phyloP scores from a whole-genome alignment of 345 rosid species.

The Nephelium lappaceum region DNA sequence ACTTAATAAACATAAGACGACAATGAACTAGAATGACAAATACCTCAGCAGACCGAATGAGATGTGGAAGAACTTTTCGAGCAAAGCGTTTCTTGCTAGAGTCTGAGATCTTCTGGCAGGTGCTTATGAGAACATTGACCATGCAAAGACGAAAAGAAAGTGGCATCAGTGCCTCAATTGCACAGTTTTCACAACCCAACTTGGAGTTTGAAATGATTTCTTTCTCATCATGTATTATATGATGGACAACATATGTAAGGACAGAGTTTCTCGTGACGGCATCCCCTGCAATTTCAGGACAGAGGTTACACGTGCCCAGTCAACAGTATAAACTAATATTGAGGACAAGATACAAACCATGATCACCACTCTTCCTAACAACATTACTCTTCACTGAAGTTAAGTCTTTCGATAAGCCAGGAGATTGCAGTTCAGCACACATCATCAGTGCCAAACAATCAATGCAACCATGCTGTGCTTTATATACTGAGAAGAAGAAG shows the following conservation, averaged over 20 bases:
- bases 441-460: conserved; percentile 85
- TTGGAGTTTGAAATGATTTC: conserved; percentile 27
- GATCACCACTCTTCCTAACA: conserved; percentile 30
- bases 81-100: conserved; percentile 59
- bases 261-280: conserved; percentile 35
- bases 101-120: conserved; percentile 73
- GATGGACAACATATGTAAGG: conserved; percentile 51
- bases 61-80: conserved; percentile 51
- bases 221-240: conserved; percentile 44
- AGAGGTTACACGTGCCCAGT: conserved; percentile 19
- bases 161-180: conserved; percentile 31
- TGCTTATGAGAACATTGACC: conserved; percentile 90
- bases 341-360: conserved; percentile 35
- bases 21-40: conserved; percentile 6
- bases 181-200: conserved; percentile 27
- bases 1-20: neutral
- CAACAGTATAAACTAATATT: conserved; percentile 9
- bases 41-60: conserved; percentile 67
- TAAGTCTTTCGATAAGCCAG: conserved; percentile 36
- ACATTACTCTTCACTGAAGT: conserved; percentile 24
- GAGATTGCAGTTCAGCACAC: conserved; percentile 71
- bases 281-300: conserved; percentile 45
- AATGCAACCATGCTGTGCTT: conserved; percentile 94
- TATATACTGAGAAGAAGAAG: conserved; percentile 55
- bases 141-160: conserved; percentile 72